A percentile compares a stretch with the other conserved stretches of the same genome.
phyloP scores from a whole-genome alignment of 805 yeast species.

The Citeromyces nyonsensis region DNA sequence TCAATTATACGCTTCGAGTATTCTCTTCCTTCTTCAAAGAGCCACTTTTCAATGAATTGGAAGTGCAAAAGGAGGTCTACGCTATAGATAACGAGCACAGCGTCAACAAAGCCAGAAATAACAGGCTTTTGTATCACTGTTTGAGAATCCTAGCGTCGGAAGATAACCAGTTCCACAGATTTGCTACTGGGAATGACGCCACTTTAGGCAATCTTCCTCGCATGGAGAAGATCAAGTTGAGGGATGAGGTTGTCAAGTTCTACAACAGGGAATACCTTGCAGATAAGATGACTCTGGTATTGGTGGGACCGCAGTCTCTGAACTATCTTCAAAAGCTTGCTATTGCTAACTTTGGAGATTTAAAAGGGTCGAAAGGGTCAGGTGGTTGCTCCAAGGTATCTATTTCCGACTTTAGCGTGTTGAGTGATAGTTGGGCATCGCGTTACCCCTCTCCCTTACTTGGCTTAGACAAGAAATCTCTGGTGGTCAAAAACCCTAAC shows the following conservation, averaged over 20 bases:
- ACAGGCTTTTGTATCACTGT: conserved; percentile 44
- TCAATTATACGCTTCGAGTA: conserved; percentile 27
- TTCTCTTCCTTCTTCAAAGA: conserved; percentile 33
- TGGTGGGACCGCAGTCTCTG: conserved; percentile 54
- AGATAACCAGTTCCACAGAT: conserved; percentile 39
- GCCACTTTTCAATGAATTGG: conserved; percentile 30
- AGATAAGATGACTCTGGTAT: conserved; percentile 36
- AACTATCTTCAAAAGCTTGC: conserved; percentile 40
- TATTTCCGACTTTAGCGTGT: too few species aligned
- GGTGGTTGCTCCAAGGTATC: background rate
- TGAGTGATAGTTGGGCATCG: too few species aligned
- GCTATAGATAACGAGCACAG: conserved; percentile 57
- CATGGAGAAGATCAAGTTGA: conserved; percentile 18
- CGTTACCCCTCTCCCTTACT: too few species aligned
- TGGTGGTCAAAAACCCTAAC: too few species aligned
- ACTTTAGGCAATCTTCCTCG: conserved; percentile 25
- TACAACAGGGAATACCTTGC: conserved; percentile 25
- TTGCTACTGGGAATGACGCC: conserved; percentile 48
- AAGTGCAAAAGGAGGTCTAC: conserved; percentile 32
- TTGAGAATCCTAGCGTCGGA: conserved; percentile 29
- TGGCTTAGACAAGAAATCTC: too few species aligned
- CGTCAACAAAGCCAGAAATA: conserved; percentile 25
- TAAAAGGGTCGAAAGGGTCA: conserved; percentile 6
- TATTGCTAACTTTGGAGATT: conserved; percentile 20
- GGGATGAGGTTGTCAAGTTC: conserved; percentile 19